These are phyloP conservation scores for Vishniacozyma victoriae DNA, from an alignment of 768 basidiomycete genomes.

Conservation along the genomic window DNA sequence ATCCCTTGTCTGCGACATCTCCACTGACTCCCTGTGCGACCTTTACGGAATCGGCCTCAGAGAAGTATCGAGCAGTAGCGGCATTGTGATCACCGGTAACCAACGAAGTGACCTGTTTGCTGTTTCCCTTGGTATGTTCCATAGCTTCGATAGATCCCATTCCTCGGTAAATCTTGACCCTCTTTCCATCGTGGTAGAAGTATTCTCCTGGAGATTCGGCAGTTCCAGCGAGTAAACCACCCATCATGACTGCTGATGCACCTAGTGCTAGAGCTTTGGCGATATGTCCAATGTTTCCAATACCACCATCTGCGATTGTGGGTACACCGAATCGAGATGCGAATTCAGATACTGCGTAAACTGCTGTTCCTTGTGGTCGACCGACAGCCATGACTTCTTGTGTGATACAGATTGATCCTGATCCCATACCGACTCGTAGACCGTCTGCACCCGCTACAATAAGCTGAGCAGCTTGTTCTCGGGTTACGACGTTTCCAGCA, in stretches of 20 bases:
- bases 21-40: conserved; percentile 82
- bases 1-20: conserved; percentile 96
- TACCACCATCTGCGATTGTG: conserved; percentile 92
- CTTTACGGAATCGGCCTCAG: conserved; percentile 84
- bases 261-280: conserved; percentile 93
- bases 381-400: conserved; percentile 99
- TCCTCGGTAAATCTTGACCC: conserved; percentile 96
- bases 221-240: conserved; percentile 87
- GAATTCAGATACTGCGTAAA: conserved; percentile 93
- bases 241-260: conserved; percentile 98
- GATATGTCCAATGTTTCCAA: conserved; percentile 92
- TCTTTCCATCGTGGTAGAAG: conserved; percentile 98
- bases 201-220: conserved; percentile 97
- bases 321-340: conserved; percentile 83
- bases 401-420: conserved; percentile 97
- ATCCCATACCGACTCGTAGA: conserved; percentile 96
- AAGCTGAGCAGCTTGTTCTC: conserved; percentile 89
- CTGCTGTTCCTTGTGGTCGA: conserved; percentile 95
- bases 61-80: conserved; percentile 92
- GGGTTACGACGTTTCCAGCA: conserved; percentile 95
- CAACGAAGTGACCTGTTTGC: conserved; percentile 18
- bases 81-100: conserved; percentile 65
- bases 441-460: conserved; percentile 93
- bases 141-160: conserved; percentile 79
- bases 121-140: conserved; percentile 48